Conservation (phyloP, 2,329 filamentous ascomycete genomes). For the Macrophomina tecta region DNA sequence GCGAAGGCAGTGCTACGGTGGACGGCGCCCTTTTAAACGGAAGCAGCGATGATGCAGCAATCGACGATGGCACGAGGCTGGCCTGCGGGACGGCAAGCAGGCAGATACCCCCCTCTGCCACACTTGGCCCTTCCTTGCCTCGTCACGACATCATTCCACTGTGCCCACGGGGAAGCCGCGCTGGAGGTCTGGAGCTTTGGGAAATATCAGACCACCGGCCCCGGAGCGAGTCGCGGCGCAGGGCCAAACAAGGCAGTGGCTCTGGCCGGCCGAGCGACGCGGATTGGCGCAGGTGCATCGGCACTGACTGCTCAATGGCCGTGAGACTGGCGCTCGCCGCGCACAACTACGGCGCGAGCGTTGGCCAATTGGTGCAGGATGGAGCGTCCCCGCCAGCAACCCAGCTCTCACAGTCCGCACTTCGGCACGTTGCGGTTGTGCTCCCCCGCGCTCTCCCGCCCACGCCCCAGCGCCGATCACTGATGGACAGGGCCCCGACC, state of each 20-base stretch:
- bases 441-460: slow-evolving; percentile 1
- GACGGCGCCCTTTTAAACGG: not conserved
- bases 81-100: not conserved
- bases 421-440: slow-evolving; percentile 2
- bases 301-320: not conserved
- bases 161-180: slow-evolving; percentile 20
- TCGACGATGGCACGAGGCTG: slow-evolving; percentile 17
- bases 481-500: slow-evolving; percentile 6
- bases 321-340: not conserved
- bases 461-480: slow-evolving; percentile 16
- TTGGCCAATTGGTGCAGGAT: not conserved
- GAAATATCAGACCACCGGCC: slow-evolving; percentile 17
- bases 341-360: slow-evolving; percentile 4
- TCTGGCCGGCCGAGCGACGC: not conserved
- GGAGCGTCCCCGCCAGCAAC: not conserved
- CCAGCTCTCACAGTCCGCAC: not conserved
- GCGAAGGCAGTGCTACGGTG: not conserved
- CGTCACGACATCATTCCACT: slow-evolving; percentile 19
- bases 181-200: slow-evolving; percentile 8
- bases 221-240: slow-evolving; percentile 16
- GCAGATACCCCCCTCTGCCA: not conserved
- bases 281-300: not conserved
- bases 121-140: slow-evolving; percentile 1
- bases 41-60: not conserved
- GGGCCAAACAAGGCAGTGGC: not conserved